Percentiles rank a stretch among this genome's conserved stretches.
These are phyloP conservation scores for Fusarium decemcellulare DNA, from an alignment of 2,329 filamentous ascomycete species.

Conservation along the genomic window DNA sequence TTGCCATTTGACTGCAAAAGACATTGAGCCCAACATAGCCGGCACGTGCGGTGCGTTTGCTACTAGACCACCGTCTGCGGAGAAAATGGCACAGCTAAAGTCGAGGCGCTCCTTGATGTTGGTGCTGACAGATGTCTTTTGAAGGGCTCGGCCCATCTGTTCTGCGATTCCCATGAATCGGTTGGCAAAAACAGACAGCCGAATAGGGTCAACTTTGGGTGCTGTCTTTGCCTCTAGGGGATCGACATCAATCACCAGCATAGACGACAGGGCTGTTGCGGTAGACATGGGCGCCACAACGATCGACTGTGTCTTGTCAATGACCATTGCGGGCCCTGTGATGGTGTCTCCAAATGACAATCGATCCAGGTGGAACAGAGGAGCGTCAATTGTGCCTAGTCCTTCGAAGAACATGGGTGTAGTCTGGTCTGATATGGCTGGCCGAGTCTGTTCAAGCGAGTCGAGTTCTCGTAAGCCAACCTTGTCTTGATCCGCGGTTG, in stretches of 20 bases:
- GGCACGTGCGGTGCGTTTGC: constrained; percentile 78
- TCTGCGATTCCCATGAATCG: constrained; percentile 89
- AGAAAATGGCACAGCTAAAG: constrained; percentile 85
- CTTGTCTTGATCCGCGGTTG: neutral
- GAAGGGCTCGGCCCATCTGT: constrained; percentile 83
- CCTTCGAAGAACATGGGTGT: neutral
- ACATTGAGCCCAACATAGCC: neutral
- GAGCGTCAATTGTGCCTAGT: neutral
- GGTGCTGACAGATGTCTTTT: constrained; percentile 84
- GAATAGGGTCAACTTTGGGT: constrained; percentile 79
- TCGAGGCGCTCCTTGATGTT: constrained; percentile 87
- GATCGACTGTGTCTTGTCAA: neutral
- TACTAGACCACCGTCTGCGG: constrained; percentile 79
- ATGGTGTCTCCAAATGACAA: neutral
- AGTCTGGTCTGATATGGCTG: neutral
- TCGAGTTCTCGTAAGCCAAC: neutral
- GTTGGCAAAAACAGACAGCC: constrained; percentile 83
- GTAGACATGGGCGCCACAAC: neutral
- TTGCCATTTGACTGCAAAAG: neutral
- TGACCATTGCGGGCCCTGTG: neutral
- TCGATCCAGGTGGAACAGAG: neutral
- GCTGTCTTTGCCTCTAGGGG: neutral
- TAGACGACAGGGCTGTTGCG: constrained; percentile 85
- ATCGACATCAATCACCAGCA: constrained; percentile 81
- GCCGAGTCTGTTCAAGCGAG: neutral